Conservation (phyloP, 495 filamentous ascomycete genomes). For the Penicillium roqueforti region DNA sequence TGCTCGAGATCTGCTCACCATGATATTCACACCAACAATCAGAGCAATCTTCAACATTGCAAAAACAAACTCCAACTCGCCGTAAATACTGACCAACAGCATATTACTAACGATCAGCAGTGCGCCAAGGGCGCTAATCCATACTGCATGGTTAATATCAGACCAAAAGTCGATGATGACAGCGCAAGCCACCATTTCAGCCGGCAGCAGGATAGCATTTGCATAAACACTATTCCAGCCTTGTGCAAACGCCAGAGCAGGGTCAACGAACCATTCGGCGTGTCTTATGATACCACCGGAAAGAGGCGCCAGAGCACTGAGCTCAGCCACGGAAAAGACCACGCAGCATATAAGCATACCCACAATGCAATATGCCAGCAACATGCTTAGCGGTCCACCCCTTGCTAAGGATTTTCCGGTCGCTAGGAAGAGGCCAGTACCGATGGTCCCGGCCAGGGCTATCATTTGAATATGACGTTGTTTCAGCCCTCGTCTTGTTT, state of each 20-base stretch:
- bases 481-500: constrained; percentile 16
- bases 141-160: constrained; percentile 30
- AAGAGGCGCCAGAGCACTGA: constrained; percentile 26
- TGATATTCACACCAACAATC: constrained; percentile 44
- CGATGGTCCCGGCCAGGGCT: constrained; percentile 40
- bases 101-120: constrained; percentile 40
- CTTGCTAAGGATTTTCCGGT: constrained; percentile 54
- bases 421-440: constrained; percentile 26
- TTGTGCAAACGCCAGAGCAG: constrained; percentile 28
- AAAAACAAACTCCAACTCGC: constrained; percentile 41
- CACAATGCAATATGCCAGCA: constrained; percentile 26
- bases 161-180: constrained; percentile 48
- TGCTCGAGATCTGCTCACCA: constrained; percentile 19
- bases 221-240: constrained; percentile 29
- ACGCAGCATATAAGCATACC: constrained; percentile 23
- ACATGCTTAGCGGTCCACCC: constrained; percentile 54
- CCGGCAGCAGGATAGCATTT: constrained; percentile 29
- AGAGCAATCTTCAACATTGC: constrained; percentile 39
- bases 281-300: constrained; percentile 27
- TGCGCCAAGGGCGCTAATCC: constrained; percentile 42
- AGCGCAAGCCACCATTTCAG: constrained; percentile 38
- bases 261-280: constrained; percentile 28
- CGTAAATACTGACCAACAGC: constrained; percentile 39
- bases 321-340: constrained; percentile 23
- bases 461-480: constrained; percentile 42